These are phyloP conservation scores for Triadica sebifera DNA, from an alignment of 345 rosid species.

Conservation along the genomic window DNA sequence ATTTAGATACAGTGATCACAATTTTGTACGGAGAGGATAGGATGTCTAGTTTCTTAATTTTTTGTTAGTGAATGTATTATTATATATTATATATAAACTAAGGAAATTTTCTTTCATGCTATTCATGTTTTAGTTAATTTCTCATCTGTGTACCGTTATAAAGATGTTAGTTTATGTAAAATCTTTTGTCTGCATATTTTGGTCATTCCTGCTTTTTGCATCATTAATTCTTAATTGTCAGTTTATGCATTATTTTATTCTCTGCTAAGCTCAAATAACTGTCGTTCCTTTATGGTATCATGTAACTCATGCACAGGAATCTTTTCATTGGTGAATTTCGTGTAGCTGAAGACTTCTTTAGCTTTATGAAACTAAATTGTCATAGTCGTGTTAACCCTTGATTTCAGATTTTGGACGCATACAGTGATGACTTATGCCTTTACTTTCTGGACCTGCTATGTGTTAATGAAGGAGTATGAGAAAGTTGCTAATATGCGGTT, in stretches of 20 bases:
- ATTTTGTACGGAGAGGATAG: neutral
- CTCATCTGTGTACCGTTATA: neutral
- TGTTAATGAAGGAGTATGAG: conserved; percentile 76
- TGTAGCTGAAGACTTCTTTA: neutral
- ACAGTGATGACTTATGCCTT: conserved; percentile 77
- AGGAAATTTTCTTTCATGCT: neutral
- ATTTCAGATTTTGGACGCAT: conserved; percentile 78
- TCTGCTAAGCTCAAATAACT: neutral
- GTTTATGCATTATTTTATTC: neutral
- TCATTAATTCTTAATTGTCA: neutral
- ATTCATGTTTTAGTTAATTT: neutral
- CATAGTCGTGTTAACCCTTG: neutral
- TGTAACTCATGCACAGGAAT: neutral
- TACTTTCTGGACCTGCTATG: conserved; percentile 86
- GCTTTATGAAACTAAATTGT: conserved; percentile 2
- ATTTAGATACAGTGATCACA: neutral
- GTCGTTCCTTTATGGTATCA: neutral
- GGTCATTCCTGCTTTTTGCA: neutral
- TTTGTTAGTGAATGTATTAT: neutral
- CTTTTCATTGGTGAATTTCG: neutral
- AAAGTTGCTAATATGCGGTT: conserved; percentile 74
- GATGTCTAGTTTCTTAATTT: neutral
- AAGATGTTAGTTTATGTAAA: neutral
- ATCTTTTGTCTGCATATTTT: conserved; percentile 1
- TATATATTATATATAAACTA: neutral